Conservation (phyloP, 805 yeast species). For the Pichia rugopelliculosa region DNA sequence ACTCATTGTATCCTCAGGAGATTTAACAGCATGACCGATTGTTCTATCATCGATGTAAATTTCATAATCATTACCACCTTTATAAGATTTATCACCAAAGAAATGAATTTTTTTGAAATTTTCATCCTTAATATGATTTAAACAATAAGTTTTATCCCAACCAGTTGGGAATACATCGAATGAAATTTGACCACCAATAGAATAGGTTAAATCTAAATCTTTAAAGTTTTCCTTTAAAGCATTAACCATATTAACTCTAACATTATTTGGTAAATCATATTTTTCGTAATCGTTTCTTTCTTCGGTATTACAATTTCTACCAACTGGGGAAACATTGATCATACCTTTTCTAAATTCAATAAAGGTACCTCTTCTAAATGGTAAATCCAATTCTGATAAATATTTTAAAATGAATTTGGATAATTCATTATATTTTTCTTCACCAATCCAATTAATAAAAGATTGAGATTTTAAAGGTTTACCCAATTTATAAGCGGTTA, state of each 20-base stretch:
- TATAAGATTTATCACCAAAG: constrained; percentile 96
- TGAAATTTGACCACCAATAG: constrained; percentile 99
- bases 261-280: constrained; percentile 69
- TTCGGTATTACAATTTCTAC: constrained; percentile 92
- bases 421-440: constrained; percentile 84
- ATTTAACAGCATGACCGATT: constrained; percentile 86
- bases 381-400: constrained; percentile 79
- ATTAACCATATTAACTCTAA: constrained; percentile 78
- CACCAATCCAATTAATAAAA: constrained; percentile 93
- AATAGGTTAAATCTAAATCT: constrained; percentile 82
- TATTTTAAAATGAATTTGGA: constrained; percentile 80
- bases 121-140: constrained; percentile 84
- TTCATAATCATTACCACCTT: constrained; percentile 99
- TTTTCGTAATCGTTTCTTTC: constrained; percentile 92
- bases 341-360: constrained; percentile 99
- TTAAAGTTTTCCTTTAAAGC: constrained; percentile 81
- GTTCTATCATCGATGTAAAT: constrained; percentile 89
- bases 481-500: constrained; percentile 94
- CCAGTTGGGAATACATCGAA: constrained; percentile 99
- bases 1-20: constrained; percentile 82
- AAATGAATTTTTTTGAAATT: constrained; percentile 86
- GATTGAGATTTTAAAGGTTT: constrained; percentile 85
- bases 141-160: constrained; percentile 99
- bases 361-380: constrained; percentile 98
- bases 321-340: constrained; percentile 97